Base-by-base conservation (phyloP, 495 filamentous ascomycete genomes). In the Hypoxylon perforatum region DNA sequence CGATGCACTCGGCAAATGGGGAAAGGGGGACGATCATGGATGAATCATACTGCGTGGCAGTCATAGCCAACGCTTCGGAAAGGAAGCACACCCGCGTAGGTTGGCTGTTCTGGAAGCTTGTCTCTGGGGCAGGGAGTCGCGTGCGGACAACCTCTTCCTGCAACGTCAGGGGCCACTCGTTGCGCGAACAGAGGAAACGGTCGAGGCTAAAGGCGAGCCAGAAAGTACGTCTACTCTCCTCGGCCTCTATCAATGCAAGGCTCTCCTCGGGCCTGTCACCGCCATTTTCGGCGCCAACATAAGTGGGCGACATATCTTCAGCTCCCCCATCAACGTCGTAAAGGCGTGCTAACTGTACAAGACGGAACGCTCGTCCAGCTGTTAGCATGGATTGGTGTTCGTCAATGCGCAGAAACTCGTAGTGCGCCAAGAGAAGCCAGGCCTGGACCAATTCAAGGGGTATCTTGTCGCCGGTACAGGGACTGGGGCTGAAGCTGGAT, bases 201-300 rank as follows among this genome's bases (percentile, higher is more conserved):
- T 86, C 84, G 7, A 86, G 71, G n/a, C 72, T 76, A 48, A 81
- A 85, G 0, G 83, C 82, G 55, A 85, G 71, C 84, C 84, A 86
- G 51, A 85, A 84, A 0, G 79, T 79, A 19, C 83, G 72, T 42
- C 83, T 61, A 52, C 76, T 75, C 57, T 85, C 82, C 52, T 86
- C 84, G 30, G 11, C 30, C 30, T 35, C 11, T 35, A 35, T 35
- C 30, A 35, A 35, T 35, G 30, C 30, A 35, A 35, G 30, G 30
- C 30, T 35, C 30, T 35, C 30, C n/a, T n/a, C 30, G 30, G 30
- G 11, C 30, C 30, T 4, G 11, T 35, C 30, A 11, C 30, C 30
- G 30, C 30, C 30, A 35, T 4, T 35, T 35, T 35, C 30, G 30
- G 30, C 30, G 30, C 30, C 30, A 35, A 35, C 30, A 35, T 5